Conservation (phyloP, 192 early-diverging fungal genomes). For the Nowakowskiella sp. region DNA sequence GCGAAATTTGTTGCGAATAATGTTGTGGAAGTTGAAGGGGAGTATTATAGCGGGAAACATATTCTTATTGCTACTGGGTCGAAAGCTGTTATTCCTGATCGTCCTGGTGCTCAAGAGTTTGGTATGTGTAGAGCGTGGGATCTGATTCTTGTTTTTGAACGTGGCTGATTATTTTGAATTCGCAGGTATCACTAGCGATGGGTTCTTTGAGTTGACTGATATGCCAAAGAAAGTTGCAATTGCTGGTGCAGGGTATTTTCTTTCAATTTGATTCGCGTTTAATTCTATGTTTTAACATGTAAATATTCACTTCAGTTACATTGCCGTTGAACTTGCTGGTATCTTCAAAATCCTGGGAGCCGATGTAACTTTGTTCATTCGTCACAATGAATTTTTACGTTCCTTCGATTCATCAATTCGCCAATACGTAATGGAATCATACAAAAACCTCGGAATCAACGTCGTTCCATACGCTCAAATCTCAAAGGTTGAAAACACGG, state of each 20-base stretch:
- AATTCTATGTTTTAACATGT: constrained; percentile 23
- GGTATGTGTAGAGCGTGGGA: constrained; percentile 1
- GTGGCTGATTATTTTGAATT: not conserved
- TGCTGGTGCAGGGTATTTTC: constrained; percentile 1
- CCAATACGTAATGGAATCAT: constrained; percentile 53
- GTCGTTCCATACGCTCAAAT: constrained; percentile 63
- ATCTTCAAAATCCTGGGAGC: constrained; percentile 86
- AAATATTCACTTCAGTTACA: constrained; percentile 88
- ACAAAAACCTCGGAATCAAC: constrained; percentile 67
- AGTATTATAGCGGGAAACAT: constrained; percentile 52
- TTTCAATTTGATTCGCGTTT: constrained; percentile 10
- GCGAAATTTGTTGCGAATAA: constrained; percentile 74
- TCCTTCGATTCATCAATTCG: constrained; percentile 77
- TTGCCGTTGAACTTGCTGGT: constrained; percentile 92
- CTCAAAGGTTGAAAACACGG: constrained; percentile 53
- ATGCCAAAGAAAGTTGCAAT: constrained; percentile 82
- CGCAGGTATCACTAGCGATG: constrained; percentile 85
- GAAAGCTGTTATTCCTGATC: constrained; percentile 56
- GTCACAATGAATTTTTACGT: constrained; percentile 77
- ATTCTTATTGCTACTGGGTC: constrained; percentile 85
- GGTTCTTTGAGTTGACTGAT: constrained; percentile 88
- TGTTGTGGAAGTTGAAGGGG: constrained; percentile 55
- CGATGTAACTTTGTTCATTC: constrained; percentile 75
- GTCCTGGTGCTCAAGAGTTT: constrained; percentile 66
- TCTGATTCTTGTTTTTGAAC: not conserved